Evolutionary conservation across 2,329 filamentous ascomycete species (phyloP).

Genomic region (Rachicladosporium sp.): DNA sequence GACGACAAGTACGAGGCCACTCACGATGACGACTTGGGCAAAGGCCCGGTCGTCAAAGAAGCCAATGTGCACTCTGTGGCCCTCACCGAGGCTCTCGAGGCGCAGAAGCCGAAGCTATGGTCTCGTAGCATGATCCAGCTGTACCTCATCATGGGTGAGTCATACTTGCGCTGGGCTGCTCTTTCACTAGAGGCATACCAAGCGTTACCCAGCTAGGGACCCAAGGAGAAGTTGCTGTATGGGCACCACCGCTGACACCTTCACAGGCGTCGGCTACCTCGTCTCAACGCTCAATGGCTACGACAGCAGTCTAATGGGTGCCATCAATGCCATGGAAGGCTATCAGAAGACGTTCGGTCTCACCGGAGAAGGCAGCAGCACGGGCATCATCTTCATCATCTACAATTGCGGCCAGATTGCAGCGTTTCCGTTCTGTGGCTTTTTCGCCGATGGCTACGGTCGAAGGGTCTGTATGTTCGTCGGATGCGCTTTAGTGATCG

Average conservation of each 20-base stretch:
- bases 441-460: conserved; percentile 29
- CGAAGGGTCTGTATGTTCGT: conserved; percentile 43
- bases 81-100: conserved; percentile 21
- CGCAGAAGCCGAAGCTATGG: conserved; percentile 20
- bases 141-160: conserved; percentile 11
- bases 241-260: neutral
- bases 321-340: conserved; percentile 38
- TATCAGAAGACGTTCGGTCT: conserved; percentile 39
- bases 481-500: conserved; percentile 38
- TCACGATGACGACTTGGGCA: conserved; percentile 9
- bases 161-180: neutral
- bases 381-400: conserved; percentile 28
- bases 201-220: no score
- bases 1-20: conserved; percentile 29
- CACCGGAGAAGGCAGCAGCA: conserved; percentile 32
- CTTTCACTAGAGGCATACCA: no score
- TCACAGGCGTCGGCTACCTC: neutral
- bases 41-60: conserved; percentile 12
- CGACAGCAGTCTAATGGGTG: conserved; percentile 26
- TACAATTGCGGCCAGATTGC: conserved; percentile 38
- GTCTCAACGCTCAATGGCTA: conserved; percentile 1
- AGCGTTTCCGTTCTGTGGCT: conserved; percentile 31
- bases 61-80: neutral
- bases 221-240: no score
- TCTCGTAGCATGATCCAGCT: conserved; percentile 22